These are phyloP conservation scores for Aspergillus sp. DNA, from an alignment of 2,329 filamentous ascomycete species.

Conservation along the genomic window DNA sequence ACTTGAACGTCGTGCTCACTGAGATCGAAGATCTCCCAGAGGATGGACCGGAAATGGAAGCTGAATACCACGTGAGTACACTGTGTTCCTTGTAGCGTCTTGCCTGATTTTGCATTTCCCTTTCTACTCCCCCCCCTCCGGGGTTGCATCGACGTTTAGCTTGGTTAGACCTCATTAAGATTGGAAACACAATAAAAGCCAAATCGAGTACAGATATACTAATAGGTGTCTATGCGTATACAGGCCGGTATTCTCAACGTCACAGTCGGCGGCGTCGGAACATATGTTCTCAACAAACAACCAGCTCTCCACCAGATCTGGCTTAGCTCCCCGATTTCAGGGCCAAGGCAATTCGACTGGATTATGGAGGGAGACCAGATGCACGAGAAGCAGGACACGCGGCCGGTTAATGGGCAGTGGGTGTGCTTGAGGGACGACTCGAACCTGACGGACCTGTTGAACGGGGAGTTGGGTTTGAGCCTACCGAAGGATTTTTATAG, in stretches of 20 bases:
- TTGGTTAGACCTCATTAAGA: neutral
- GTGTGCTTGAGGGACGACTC: conserved; percentile 83
- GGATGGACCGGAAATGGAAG: conserved; percentile 70
- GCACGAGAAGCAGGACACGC: conserved; percentile 73
- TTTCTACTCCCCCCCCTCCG: neutral
- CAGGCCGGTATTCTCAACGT: conserved; percentile 86
- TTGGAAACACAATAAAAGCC: neutral
- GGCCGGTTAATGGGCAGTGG: conserved; percentile 66
- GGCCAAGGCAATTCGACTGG: conserved; percentile 94
- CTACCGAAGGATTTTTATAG: conserved; percentile 46
- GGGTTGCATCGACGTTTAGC: neutral
- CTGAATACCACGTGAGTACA: conserved; percentile 77
- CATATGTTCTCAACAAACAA: conserved; percentile 97
- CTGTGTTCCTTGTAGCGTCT: neutral
- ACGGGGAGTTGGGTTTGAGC: conserved; percentile 72
- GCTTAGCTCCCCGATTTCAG: conserved; percentile 87
- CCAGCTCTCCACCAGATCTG: conserved; percentile 97
- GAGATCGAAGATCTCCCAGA: conserved; percentile 75
- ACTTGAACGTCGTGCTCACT: conserved; percentile 61
- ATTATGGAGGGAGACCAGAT: conserved; percentile 70
- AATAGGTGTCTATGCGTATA: neutral
- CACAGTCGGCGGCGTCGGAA: conserved; percentile 67
- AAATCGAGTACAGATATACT: neutral
- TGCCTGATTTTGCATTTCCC: neutral
- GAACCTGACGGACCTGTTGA: conserved; percentile 69